Conservation (phyloP, 1,139 yeast genomes). For the Taphrina wiesneri region DNA sequence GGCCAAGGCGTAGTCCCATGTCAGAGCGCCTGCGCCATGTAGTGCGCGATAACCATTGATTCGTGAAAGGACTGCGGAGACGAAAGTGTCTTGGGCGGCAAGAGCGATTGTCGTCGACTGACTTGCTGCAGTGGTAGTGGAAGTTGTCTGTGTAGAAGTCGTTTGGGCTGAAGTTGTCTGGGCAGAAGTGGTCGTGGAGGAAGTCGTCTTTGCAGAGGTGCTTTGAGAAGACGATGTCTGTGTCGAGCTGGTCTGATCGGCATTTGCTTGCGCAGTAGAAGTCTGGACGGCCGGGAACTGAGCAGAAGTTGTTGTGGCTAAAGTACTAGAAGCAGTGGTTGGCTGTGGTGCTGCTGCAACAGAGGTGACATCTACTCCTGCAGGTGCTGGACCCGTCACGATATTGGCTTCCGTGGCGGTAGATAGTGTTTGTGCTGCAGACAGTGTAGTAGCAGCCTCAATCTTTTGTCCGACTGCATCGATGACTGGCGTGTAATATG, state of each 20-base stretch:
- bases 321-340: neutral
- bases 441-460: neutral
- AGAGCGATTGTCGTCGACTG: constrained; percentile 3
- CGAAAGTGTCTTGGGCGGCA: constrained; percentile 10
- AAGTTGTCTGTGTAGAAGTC: neutral
- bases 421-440: constrained; percentile 9
- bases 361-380: neutral
- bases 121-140: neutral
- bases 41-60: constrained; percentile 22
- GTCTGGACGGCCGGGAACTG: neutral
- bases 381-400: neutral
- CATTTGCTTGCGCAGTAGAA: neutral
- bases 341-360: neutral
- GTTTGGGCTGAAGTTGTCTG: neutral
- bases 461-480: neutral
- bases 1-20: constrained; percentile 21
- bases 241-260: neutral
- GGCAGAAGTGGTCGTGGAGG: neutral
- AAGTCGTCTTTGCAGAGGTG: neutral
- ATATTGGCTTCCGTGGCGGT: neutral
- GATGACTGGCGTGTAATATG: constrained; percentile 27
- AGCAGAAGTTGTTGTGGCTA: neutral
- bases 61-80: constrained; percentile 6
- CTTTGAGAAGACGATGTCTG: neutral
- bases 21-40: constrained; percentile 18